Evolutionary conservation across 768 basidiomycete genomes (phyloP), one percentile per base, ranked within the genome.

Genomic region (Obba rivulosa): DNA sequence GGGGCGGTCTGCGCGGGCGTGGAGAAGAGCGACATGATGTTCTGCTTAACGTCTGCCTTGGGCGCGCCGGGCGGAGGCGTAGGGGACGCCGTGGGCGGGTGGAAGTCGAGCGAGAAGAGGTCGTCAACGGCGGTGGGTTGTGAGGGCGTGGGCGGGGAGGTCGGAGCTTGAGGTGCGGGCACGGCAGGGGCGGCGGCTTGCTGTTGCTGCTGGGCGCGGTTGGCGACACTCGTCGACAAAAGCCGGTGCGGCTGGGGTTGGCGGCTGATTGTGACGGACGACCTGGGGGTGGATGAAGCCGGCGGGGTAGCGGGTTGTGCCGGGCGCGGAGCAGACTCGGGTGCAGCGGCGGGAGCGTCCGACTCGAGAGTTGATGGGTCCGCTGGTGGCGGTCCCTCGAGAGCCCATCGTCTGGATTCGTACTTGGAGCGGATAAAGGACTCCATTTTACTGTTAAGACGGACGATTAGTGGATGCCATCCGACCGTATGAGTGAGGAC

Each of bases 371-470:
- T 69, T 16, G 86, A 82, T 2, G 94, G 95, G 65, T 97, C 89
- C 0, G 68, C 60, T 0, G 95, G 95, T 0, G 76, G 80, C 13
- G 89, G 86, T 0, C 89, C 92, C n/a, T 94, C 88, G 66, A 86
- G 70, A 2, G 94, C 95, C 95, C 95, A 99, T 49, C 95, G 75
- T 21, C 78, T 76, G 2, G 87, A 81, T 66, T 99, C 95, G 65
- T 99, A 99, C 66, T 99, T 98, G 18, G 90, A 93, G 43, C 95
- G 85, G 51, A 98, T 88, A 68, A 93, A 98, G 0, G 90, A 92
- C 49, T 98, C 95, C 75, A 98, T 93, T 78, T 98, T 98, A 65
- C 94, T 95, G 62, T n/a, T 8, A 8, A 11, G 2, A 22, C 10
- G 11, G 10, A 14, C 13, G 4, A 18, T 20, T 14, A 45, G 34